Evolutionary conservation across 1,284 basidiomycete species (phyloP).

Genomic region (Ceratobasidium sp.): DNA sequence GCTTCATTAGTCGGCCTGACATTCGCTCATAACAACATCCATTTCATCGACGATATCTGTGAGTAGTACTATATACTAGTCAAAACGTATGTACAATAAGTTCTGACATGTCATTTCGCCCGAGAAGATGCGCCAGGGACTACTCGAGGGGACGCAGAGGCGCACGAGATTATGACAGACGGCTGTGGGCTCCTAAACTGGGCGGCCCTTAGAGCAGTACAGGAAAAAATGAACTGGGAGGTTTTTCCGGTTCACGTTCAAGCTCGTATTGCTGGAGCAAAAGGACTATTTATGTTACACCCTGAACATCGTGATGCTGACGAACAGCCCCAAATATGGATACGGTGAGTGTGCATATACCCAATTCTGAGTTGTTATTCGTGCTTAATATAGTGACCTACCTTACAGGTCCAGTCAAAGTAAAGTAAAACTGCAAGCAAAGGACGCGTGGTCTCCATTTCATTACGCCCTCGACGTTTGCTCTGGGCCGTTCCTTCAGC

Average conservation of each 20-base stretch:
- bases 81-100: background rate
- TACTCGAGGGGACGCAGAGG: background rate
- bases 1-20: slow-evolving; percentile 15
- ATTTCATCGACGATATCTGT: slow-evolving; percentile 41
- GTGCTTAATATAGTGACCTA: background rate
- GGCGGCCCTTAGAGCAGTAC: slow-evolving; percentile 30
- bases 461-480: slow-evolving; percentile 40
- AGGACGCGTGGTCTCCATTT: slow-evolving; percentile 27
- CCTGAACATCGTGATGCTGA: slow-evolving; percentile 8
- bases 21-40: slow-evolving; percentile 32
- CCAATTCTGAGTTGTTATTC: background rate
- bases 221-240: slow-evolving; percentile 21
- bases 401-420: slow-evolving; percentile 34
- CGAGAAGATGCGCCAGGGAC: slow-evolving; percentile 15
- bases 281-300: slow-evolving; percentile 44
- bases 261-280: slow-evolving; percentile 45
- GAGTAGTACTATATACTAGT: background rate
- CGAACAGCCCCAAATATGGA: slow-evolving; percentile 37
- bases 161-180: slow-evolving; percentile 44
- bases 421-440: slow-evolving; percentile 44
- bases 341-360: slow-evolving; percentile 14
- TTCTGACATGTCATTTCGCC: background rate
- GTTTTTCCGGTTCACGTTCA: slow-evolving; percentile 38
- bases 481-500: slow-evolving; percentile 21
- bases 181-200: slow-evolving; percentile 45